phyloP scores from a whole-genome alignment of 2,329 filamentous ascomycete species.

The Ophiostoma quercus region DNA sequence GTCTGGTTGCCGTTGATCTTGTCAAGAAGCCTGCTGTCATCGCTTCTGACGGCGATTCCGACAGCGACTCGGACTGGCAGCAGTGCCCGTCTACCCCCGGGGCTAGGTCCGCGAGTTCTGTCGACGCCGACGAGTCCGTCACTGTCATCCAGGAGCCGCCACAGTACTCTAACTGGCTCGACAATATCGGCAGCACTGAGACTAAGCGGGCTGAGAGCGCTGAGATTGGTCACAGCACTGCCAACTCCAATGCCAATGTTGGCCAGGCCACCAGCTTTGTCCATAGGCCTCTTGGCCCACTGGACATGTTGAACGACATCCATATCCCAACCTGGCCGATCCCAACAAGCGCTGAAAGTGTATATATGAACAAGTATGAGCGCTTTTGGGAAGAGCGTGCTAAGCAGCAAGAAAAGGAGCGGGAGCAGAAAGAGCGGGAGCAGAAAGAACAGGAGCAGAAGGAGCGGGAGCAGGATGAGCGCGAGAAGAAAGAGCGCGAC shows the following conservation, averaged over 20 bases:
- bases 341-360: neutral
- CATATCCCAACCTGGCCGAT: neutral
- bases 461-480: neutral
- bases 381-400: neutral
- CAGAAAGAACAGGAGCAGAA: neutral
- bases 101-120: neutral
- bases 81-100: neutral
- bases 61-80: constrained; percentile 6
- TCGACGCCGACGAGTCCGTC: neutral
- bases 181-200: neutral
- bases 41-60: neutral
- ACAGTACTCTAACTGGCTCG: neutral
- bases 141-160: neutral
- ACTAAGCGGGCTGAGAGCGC: too few relatives aligned
- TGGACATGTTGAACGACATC: neutral
- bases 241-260: neutral
- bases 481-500: neutral
- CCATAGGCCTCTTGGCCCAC: neutral
- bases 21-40: neutral
- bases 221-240: too few relatives aligned
- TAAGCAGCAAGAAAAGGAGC: neutral
- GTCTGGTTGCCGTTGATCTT: neutral
- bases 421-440: neutral
- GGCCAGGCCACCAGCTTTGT: neutral
- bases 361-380: neutral